Percentiles rank a stretch among this genome's conserved stretches.
Evolutionary conservation across 1,284 basidiomycete species (phyloP).

Genomic region (Mycena citricolor): DNA sequence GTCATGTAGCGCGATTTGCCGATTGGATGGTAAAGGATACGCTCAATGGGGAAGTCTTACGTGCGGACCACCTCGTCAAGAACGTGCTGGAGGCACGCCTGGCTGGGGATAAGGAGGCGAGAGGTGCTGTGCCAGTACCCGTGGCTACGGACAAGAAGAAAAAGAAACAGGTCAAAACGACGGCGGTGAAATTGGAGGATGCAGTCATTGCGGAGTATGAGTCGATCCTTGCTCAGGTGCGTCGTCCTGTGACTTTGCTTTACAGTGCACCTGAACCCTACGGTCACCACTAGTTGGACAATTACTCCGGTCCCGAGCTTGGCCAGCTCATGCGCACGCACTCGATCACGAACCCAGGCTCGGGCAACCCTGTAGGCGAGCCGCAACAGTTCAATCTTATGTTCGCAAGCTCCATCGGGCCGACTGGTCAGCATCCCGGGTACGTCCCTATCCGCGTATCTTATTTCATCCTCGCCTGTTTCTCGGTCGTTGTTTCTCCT

Average conservation of each 20-base stretch:
- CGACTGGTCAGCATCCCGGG: constrained; percentile 97
- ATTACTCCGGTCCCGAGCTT: constrained; percentile 88
- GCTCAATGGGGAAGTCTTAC: constrained; percentile 93
- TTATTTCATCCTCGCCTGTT: not conserved
- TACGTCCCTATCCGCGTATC: too few relatives aligned
- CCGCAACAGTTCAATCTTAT: constrained; percentile 98
- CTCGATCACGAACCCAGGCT: constrained; percentile 88
- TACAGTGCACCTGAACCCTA: too few relatives aligned
- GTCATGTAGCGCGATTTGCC: constrained; percentile 97
- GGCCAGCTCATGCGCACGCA: constrained; percentile 85
- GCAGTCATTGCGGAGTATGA: constrained; percentile 80
- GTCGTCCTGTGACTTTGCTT: too few relatives aligned
- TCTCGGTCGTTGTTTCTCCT: too few relatives aligned
- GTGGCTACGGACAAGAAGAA: constrained; percentile 65
- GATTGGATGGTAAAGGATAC: constrained; percentile 99
- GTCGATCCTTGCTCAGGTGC: constrained; percentile 79
- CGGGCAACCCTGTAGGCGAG: constrained; percentile 69
- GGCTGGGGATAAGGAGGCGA: constrained; percentile 91
- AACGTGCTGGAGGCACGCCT: constrained; percentile 89
- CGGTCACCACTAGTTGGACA: constrained; percentile 87
- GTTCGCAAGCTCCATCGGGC: constrained; percentile 97
- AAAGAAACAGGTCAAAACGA: constrained; percentile 81
- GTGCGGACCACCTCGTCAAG: constrained; percentile 97
- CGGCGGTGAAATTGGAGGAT: constrained; percentile 79
- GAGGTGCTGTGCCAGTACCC: constrained; percentile 57